These are phyloP conservation scores for Oryza australiensis DNA, from an alignment of 176 grass and related monocot genomes.

Conservation along the genomic window DNA sequence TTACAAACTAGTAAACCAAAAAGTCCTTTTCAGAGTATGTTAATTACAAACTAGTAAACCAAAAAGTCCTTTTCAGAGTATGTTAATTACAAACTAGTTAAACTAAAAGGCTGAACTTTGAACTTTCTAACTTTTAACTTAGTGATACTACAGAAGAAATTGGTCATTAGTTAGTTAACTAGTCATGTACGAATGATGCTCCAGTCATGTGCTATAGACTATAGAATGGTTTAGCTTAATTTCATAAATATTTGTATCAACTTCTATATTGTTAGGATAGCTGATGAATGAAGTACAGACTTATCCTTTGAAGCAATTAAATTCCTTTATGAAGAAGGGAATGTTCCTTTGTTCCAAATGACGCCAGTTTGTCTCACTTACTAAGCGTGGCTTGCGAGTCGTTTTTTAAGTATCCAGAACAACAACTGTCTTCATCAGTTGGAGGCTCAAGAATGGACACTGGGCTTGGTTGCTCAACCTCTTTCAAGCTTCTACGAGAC, in stretches of 20 bases:
- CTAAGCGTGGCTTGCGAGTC: slow-evolving; percentile 34
- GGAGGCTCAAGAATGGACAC: slow-evolving; percentile 61
- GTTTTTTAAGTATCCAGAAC: slow-evolving; percentile 41
- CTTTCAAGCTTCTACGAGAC: slow-evolving; percentile 38
- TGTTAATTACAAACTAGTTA: neutral
- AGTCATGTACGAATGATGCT: neutral
- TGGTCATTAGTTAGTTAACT: neutral
- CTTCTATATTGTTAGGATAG: neutral
- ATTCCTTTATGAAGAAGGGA: neutral
- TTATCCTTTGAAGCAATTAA: neutral
- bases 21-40: no score
- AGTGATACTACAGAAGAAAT: neutral
- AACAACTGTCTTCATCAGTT: slow-evolving; percentile 52
- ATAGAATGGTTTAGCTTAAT: neutral
- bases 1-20: neutral
- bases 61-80: no score
- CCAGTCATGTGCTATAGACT: neutral
- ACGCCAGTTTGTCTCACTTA: slow-evolving; percentile 29
- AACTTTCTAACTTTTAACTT: neutral
- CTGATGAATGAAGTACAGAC: neutral
- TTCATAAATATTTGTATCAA: neutral
- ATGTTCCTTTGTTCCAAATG: neutral
- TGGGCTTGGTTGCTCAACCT: slow-evolving; percentile 56
- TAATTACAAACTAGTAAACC: neutral
- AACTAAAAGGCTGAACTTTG: neutral